Evolutionary conservation across 176 grass and related monocot species (phyloP).

Genomic region (Pontederia paniculata): DNA sequence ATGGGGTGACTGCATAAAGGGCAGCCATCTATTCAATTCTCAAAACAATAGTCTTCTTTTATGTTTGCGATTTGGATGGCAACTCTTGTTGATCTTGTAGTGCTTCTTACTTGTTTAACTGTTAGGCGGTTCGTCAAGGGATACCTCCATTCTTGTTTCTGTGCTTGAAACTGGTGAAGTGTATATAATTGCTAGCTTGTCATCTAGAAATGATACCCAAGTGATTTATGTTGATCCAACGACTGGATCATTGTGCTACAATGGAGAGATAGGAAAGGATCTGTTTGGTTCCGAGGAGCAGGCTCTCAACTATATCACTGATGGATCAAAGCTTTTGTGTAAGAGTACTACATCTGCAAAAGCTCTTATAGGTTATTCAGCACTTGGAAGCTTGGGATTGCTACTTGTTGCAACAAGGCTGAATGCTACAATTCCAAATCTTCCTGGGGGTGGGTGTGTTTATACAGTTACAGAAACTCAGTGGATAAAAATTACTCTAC

Average conservation of each 20-base stretch:
- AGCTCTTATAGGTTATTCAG: conserved; percentile 67
- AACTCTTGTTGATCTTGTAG: no score
- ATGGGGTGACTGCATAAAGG: no score
- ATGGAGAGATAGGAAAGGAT: conserved; percentile 51
- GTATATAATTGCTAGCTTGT: conserved; percentile 75
- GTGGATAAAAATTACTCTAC: conserved; percentile 83
- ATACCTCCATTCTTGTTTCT: conserved; percentile 46
- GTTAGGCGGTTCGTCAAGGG: conserved; percentile 30
- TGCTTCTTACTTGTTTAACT: background rate
- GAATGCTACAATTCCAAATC: conserved; percentile 35
- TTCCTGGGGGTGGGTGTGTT: conserved; percentile 78
- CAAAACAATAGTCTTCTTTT: background rate
- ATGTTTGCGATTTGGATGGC: no score
- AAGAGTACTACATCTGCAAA: conserved; percentile 51
- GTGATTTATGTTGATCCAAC: conserved; percentile 82
- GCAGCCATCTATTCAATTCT: background rate
- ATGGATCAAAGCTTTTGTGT: conserved; percentile 57
- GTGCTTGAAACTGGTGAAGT: conserved; percentile 58
- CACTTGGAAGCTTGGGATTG: conserved; percentile 54
- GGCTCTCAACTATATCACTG: conserved; percentile 66
- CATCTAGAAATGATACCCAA: conserved; percentile 45
- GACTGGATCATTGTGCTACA: conserved; percentile 50
- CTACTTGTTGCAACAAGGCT: conserved; percentile 74
- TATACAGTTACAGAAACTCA: conserved; percentile 64
- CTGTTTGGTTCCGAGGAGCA: conserved; percentile 58